A percentile compares a stretch with the other conserved stretches of the same genome.
Conservation (phyloP, 169 alveolate species). For the Fabrea salina region DNA sequence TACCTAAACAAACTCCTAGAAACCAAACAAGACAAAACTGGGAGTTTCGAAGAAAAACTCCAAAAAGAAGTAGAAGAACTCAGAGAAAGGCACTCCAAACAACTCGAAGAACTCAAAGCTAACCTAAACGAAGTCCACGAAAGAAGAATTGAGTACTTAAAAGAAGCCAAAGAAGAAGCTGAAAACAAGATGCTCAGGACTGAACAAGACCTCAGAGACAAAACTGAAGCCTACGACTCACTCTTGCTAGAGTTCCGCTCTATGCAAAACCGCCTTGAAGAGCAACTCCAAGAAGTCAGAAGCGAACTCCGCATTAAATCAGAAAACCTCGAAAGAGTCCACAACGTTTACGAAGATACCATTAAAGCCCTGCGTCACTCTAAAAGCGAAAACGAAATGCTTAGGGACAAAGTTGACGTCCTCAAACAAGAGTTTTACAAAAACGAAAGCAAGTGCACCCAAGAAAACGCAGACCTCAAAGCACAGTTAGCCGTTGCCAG, state of each 20-base stretch:
- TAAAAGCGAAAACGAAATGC: conserved; percentile 63
- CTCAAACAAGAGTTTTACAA: conserved; percentile 69
- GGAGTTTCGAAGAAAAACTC: conserved; percentile 49
- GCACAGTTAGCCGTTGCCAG: conserved; percentile 71
- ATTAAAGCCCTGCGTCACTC: conserved; percentile 48
- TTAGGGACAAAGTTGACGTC: conserved; percentile 61
- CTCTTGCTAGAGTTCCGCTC: conserved; percentile 59
- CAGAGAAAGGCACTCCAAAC: conserved; percentile 63
- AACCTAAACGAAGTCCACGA: conserved; percentile 68
- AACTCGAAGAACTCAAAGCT: conserved; percentile 50
- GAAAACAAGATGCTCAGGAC: conserved; percentile 45
- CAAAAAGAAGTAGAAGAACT: conserved; percentile 58
- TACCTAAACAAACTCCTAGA: conserved; percentile 60
- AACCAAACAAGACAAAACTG: conserved; percentile 49
- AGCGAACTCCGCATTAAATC: conserved; percentile 45
- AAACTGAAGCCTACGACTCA: conserved; percentile 58
- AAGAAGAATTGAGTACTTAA: conserved; percentile 47
- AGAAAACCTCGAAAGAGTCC: conserved; percentile 63
- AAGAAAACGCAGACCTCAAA: conserved; percentile 53
- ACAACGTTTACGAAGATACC: conserved; percentile 69
- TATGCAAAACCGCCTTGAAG: conserved; percentile 55
- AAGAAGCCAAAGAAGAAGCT: conserved; percentile 66
- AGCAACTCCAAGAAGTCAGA: conserved; percentile 61
- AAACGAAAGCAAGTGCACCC: conserved; percentile 55
- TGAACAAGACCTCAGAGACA: conserved; percentile 61